These are phyloP conservation scores for Fremontodendron californicum DNA, from an alignment of 345 rosid genomes.

Conservation along the genomic window DNA sequence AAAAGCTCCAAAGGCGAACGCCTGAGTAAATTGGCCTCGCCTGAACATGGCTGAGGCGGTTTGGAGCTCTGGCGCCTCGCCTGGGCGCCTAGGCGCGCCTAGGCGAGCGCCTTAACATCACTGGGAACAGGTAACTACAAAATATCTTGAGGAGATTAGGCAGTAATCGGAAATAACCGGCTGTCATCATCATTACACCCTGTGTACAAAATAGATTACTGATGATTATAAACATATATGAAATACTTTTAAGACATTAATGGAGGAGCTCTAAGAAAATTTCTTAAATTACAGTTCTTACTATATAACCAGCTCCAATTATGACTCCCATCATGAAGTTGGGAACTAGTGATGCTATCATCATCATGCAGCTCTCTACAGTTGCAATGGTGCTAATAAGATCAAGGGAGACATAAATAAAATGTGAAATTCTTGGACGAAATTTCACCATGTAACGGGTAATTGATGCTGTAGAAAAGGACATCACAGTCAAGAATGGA, in stretches of 20 bases:
- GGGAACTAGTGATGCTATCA: constrained; percentile 52
- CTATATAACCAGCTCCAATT: constrained; percentile 47
- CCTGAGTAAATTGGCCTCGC: no score
- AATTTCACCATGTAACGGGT: constrained; percentile 48
- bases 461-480: constrained; percentile 32
- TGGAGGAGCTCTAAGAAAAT: background rate
- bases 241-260: background rate
- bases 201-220: constrained; percentile 11
- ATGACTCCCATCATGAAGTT: constrained; percentile 51
- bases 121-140: constrained; percentile 59
- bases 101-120: no score
- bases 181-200: constrained; percentile 50
- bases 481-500: constrained; percentile 39
- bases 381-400: constrained; percentile 40
- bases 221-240: background rate
- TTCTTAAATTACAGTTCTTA: constrained; percentile 24
- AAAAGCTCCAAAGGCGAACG: no score
- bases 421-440: constrained; percentile 29
- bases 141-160: constrained; percentile 45
- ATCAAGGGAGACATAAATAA: constrained; percentile 29
- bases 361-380: constrained; percentile 56
- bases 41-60: no score
- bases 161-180: constrained; percentile 42
- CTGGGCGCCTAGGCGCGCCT: no score
- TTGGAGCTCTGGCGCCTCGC: no score